Base-by-base conservation (phyloP, 1,284 basidiomycete species). In the Porogramme epimiltina region DNA sequence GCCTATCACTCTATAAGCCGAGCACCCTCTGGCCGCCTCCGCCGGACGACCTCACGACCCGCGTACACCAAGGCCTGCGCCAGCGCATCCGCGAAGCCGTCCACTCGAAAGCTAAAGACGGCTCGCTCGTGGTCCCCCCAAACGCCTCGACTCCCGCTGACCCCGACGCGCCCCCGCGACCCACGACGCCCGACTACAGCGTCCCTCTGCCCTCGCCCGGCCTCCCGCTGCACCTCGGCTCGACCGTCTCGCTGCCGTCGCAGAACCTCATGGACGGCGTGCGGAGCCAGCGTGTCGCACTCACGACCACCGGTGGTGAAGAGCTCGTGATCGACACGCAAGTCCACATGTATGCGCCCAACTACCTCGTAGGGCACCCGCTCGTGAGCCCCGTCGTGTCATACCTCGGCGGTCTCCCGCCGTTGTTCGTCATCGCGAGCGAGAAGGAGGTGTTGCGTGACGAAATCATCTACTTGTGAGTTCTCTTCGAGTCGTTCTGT, bases 1-100 rank as follows among this genome's bases (percentile, higher is more conserved):
- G 85, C 2, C 69, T 91, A 3, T 86, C 84, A 2, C 71, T 85
- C 42, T 84, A 93, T 72, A 95, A 93, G 66, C 94, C 94, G 0
- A 94, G 90, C 42, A 81, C 86, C 1, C 74, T 97, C 6, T 98
- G 95, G 95, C 95, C 95, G 1, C 93, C 94, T 1, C 94, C 95
- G 0, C 77, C 90, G 1, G 82, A 88, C 20, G 88, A 89, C 46
- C 69, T 92, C 28, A 87, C 86, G 8, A 72, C 66, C 19, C 71
- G 70, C 36, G 83, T 93, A 16, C 89, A 86, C 56, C 75, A 77
- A 10, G 76, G 78, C 2, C 72, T 95, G 46, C 79, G 85, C 16
- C 70, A 70, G 24, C 82, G 81, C 44, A 81, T 93, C 47, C 83
- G 79, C 24, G 79, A 87, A 45, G 79, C 80, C 1, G 74, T 89